These are phyloP conservation scores for Epithele typhae DNA, from an alignment of 768 basidiomycete genomes.

Conservation along the genomic window DNA sequence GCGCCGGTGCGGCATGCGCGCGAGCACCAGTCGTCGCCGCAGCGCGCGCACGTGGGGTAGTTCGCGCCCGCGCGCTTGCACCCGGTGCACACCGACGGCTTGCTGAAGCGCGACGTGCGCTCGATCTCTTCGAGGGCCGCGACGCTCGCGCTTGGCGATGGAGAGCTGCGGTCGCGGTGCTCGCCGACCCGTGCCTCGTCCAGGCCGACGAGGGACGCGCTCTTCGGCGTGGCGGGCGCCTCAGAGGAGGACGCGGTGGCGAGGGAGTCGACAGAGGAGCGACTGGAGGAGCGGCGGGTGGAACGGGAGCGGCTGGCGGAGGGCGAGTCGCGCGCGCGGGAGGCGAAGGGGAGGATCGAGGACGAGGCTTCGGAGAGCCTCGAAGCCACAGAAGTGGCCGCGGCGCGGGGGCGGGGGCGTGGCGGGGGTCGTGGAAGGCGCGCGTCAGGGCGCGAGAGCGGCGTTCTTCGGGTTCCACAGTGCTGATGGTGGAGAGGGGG, in stretches of 20 bases:
- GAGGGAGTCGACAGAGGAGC: conserved; percentile 24
- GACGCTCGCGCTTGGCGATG: background rate
- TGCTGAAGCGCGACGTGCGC: conserved; percentile 22
- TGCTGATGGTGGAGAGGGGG: no score
- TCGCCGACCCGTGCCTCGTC: background rate
- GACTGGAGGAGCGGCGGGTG: conserved; percentile 5
- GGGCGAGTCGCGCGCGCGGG: background rate
- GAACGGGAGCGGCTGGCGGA: background rate
- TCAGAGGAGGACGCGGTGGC: conserved; percentile 26
- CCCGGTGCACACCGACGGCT: conserved; percentile 20
- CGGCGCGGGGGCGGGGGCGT: no score
- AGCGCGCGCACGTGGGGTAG: conserved; percentile 29
- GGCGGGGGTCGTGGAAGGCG: no score
- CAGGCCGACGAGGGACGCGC: conserved; percentile 8
- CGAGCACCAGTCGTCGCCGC: conserved; percentile 30
- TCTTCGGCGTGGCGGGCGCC: conserved; percentile 24
- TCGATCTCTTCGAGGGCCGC: conserved; percentile 25
- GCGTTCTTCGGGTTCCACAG: no score
- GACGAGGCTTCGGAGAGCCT: no score
- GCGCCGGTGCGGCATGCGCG: conserved; percentile 22
- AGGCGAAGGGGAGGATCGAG: no score
- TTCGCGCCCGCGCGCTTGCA: conserved; percentile 27
- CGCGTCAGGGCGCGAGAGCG: no score
- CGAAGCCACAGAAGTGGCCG: no score
- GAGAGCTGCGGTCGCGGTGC: background rate